Evolutionary conservation across 2,329 filamentous ascomycete genomes (phyloP).

Genomic region (Ceratocystis albifundus): DNA sequence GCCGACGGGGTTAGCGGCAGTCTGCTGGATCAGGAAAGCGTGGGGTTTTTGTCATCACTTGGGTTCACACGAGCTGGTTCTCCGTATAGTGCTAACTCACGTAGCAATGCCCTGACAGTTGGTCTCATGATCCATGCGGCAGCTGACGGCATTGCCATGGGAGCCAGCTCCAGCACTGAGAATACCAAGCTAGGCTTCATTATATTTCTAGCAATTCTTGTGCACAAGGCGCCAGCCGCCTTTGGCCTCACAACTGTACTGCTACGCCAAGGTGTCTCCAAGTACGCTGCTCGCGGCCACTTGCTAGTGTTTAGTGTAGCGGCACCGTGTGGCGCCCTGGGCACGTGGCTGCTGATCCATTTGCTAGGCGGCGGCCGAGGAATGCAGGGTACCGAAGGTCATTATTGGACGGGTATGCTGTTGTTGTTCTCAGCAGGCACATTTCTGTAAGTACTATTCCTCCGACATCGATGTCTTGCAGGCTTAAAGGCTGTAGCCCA

Average conservation of each 20-base stretch:
- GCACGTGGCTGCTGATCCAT: constrained; percentile 70
- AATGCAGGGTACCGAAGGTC: constrained; percentile 48
- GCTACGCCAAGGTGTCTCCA: constrained; percentile 81
- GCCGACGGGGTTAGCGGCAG: constrained; percentile 27
- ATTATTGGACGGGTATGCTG: constrained; percentile 86
- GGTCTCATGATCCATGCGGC: constrained; percentile 93
- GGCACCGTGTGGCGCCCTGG: constrained; percentile 72
- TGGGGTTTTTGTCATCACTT: constrained; percentile 45
- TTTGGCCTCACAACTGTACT: constrained; percentile 88
- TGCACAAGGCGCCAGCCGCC: constrained; percentile 91
- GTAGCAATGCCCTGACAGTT: constrained; percentile 70
- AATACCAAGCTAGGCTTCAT: constrained; percentile 73
- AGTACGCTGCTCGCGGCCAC: constrained; percentile 71
- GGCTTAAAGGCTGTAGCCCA: too few species aligned
- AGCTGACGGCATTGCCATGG: constrained; percentile 90
- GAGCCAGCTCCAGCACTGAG: constrained; percentile 67
- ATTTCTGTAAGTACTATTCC: constrained; percentile 59
- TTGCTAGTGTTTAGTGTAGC: constrained; percentile 84
- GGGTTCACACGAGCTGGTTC: constrained; percentile 40
- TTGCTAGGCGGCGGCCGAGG: constrained; percentile 56
- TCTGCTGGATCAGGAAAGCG: constrained; percentile 41
- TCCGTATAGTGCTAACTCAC: constrained; percentile 37
- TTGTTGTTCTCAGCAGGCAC: constrained; percentile 93
- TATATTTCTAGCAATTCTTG: constrained; percentile 92
- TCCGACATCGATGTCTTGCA: neutral